A percentile compares a stretch with the other conserved stretches of the same genome.
These are phyloP conservation scores for Gaultheria prostrata DNA, from an alignment of 148 eudicot genomes.

Conservation along the genomic window DNA sequence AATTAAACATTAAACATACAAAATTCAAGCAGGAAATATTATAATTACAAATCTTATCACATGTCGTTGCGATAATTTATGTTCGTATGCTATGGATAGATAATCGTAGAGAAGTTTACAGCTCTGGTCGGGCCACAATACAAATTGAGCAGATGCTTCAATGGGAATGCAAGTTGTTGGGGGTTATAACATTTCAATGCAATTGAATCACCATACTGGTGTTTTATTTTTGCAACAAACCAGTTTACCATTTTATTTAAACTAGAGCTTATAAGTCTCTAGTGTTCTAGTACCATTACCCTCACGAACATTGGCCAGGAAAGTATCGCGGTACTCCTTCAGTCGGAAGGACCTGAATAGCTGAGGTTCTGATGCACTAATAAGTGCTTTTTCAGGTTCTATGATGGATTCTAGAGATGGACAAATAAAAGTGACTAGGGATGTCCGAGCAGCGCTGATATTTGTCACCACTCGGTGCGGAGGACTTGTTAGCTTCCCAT, in stretches of 20 bases:
- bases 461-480: conserved; percentile 10
- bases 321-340: conserved; percentile 10
- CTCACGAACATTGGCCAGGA: background rate
- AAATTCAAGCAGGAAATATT: no score
- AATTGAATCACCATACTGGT: background rate
- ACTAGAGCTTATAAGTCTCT: background rate
- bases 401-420: conserved; percentile 22
- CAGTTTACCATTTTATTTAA: no score
- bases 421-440: conserved; percentile 30
- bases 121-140: no score
- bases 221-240: background rate
- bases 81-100: no score
- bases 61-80: no score
- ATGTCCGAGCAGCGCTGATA: conserved; percentile 23
- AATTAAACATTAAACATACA: no score
- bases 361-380: conserved; percentile 23
- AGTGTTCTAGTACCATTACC: background rate
- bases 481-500: conserved; percentile 33
- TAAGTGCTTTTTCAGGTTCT: conserved; percentile 33
- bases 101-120: no score
- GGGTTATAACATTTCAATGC: background rate
- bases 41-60: no score
- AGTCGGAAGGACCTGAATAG: conserved; percentile 24
- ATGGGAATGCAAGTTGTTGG: no score
- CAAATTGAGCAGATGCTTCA: no score